A percentile compares a stretch with the other conserved stretches of the same genome.
Conservation (phyloP, 768 basidiomycete species). For the Panus rudis region DNA sequence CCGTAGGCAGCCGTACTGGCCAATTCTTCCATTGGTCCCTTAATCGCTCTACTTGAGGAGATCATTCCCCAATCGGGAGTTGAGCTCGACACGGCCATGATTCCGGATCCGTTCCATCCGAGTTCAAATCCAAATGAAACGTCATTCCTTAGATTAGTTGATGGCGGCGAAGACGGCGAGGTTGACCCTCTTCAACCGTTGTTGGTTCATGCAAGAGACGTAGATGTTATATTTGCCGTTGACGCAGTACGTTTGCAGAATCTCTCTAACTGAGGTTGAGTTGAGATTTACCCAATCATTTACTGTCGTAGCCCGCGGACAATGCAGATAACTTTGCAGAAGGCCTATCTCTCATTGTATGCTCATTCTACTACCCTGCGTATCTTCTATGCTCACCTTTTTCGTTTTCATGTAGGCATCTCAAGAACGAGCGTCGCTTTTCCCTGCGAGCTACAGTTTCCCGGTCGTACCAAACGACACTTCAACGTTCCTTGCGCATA, state of each 20-base stretch:
- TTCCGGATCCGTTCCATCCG: constrained; percentile 40
- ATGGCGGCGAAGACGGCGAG: constrained; percentile 64
- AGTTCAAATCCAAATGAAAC: constrained; percentile 34
- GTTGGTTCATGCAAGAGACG: constrained; percentile 55
- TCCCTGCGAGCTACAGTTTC: constrained; percentile 29
- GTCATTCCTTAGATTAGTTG: constrained; percentile 61
- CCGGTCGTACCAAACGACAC: constrained; percentile 53
- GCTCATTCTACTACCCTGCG: neutral
- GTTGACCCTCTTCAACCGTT: constrained; percentile 68
- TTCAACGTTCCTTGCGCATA: constrained; percentile 47
- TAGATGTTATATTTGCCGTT: constrained; percentile 74
- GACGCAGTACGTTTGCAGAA: constrained; percentile 42
- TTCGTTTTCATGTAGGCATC: constrained; percentile 30
- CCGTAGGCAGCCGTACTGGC: constrained; percentile 26
- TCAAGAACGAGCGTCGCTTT: constrained; percentile 37
- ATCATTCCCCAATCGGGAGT: constrained; percentile 5
- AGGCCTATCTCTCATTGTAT: constrained; percentile 47
- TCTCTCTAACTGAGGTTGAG: neutral
- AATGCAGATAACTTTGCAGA: constrained; percentile 42
- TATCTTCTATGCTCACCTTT: neutral
- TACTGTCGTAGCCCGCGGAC: constrained; percentile 36
- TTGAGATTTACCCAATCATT: neutral
- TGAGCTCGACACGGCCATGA: constrained; percentile 10
- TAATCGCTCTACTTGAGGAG: constrained; percentile 38
- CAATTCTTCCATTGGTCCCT: constrained; percentile 24